Percentiles rank a stretch among this genome's conserved stretches.
Conservation (phyloP, 139 green algal species). For the Haematococcus lacustris region DNA sequence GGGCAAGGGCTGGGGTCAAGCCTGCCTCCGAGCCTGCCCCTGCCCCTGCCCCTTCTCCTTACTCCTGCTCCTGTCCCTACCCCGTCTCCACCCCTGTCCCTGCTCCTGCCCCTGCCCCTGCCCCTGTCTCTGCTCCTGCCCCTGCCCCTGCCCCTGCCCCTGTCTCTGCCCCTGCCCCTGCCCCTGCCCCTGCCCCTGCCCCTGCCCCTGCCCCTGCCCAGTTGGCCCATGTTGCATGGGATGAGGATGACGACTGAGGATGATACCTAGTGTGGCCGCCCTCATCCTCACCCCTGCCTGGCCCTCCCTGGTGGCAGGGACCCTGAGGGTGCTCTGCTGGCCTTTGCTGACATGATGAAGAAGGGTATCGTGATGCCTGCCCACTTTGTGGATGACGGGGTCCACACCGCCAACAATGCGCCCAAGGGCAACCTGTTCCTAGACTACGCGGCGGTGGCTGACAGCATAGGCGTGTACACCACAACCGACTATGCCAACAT, state of each 20-base stretch:
- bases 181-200: not conserved
- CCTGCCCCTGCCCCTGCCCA: not conserved
- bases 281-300: too few species aligned
- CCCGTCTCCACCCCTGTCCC: too few species aligned
- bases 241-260: not conserved
- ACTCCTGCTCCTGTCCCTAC: too few species aligned
- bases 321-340: conserved; percentile 67
- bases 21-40: too few species aligned
- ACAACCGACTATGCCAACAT: conserved; percentile 90
- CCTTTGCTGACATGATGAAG: conserved; percentile 97
- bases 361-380: conserved; percentile 98
- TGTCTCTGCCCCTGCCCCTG: not conserved
- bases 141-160: not conserved
- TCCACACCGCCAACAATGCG: conserved; percentile 45
- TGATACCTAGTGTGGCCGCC: conserved; percentile 55
- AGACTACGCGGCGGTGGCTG: conserved; percentile 91
- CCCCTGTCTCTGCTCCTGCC: not conserved
- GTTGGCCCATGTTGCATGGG: not conserved
- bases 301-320: conserved; percentile 59
- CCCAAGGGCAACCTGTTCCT: conserved; percentile 66
- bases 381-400: conserved; percentile 89
- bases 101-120: too few species aligned
- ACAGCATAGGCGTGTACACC: conserved; percentile 75
- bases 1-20: too few species aligned
- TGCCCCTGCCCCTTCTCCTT: too few species aligned